phyloP scores from a whole-genome alignment of 2,329 filamentous ascomycete species.

The Arachnomyces sp. region DNA sequence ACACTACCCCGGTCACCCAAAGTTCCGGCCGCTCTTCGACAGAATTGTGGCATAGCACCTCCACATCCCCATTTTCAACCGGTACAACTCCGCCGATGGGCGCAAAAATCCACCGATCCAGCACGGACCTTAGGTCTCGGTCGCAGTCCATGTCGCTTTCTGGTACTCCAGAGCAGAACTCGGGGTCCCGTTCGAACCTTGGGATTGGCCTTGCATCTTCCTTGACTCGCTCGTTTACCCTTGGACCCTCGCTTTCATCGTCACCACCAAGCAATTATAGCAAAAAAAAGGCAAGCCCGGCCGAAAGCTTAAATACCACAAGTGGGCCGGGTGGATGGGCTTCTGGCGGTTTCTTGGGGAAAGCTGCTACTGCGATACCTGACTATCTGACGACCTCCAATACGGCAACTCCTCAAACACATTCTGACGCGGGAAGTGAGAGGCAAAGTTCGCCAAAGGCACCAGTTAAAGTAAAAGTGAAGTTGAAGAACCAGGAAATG shows the following conservation, averaged over 20 bases:
- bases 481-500: slow-evolving; percentile 49
- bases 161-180: slow-evolving; percentile 35
- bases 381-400: slow-evolving; percentile 25
- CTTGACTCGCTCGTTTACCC: slow-evolving; percentile 38
- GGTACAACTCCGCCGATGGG: slow-evolving; percentile 45
- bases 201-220: slow-evolving; percentile 38
- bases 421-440: slow-evolving; percentile 34
- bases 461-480: slow-evolving; percentile 36
- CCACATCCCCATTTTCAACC: slow-evolving; percentile 46
- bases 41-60: slow-evolving; percentile 44
- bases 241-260: slow-evolving; percentile 36
- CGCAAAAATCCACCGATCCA: slow-evolving; percentile 34
- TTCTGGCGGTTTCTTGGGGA: slow-evolving; percentile 15
- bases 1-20: slow-evolving; percentile 27
- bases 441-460: slow-evolving; percentile 23
- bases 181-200: slow-evolving; percentile 31
- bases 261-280: slow-evolving; percentile 27
- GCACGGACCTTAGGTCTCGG: slow-evolving; percentile 35
- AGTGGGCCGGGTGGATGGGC: slow-evolving; percentile 23
- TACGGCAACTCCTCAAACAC: slow-evolving; percentile 23
- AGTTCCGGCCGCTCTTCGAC: slow-evolving; percentile 45
- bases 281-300: slow-evolving; percentile 32
- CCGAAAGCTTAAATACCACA: slow-evolving; percentile 26
- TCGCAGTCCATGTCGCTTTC: slow-evolving; percentile 33
- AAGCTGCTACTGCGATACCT: slow-evolving; percentile 20